Evolutionary conservation across 2,329 filamentous ascomycete species (phyloP), one percentile per base, ranked within the genome.

Genomic region (Fusarium multiceps): DNA sequence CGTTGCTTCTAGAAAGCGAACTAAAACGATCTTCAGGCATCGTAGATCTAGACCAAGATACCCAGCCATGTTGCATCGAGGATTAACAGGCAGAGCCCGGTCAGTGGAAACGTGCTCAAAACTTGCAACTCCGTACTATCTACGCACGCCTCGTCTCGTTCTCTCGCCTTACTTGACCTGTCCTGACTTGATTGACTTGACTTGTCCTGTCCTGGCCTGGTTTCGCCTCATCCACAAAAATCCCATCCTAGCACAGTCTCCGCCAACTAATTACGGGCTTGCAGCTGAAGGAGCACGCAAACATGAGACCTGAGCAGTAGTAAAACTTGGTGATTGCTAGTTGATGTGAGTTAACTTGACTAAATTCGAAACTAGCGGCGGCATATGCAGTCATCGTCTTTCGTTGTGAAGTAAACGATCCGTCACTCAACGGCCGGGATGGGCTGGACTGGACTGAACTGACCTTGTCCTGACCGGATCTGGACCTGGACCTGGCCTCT

Each of bases 351-450:
- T 58, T 32, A 41, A 47, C 54, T 54, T 48, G 46, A 37, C 55
- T 25, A 27, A 47, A 60, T 61, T 53, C 18, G 34, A 53, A 49
- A 66, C 37, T 54, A 66, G 61, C 43, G 63, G 61, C 41, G 57
- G 55, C 55, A 66, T 54, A 66, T 61, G 62, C 63, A 66, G 63
- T 55, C 63, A 55, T 66, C 43, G 63, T 27, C 30, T 66, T 37
- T 37, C 18, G 55, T 37, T 66, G 61, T 55, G 49, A 50, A 66
- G 51, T 48, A 61, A 66, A 66, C 32, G 30, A 61, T 66, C 62
- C 53, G 53, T 59, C 61, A 28, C 28, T 40, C 25, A 61, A 66
- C 62, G 54, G 62, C 43, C 37, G 23, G 54, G 27, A 34, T 59
- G 54, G 54, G 28, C 30, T 25, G n/a, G 47, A 4, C 30, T 49